Conservation (phyloP, 2,329 filamentous ascomycete species). For the Pseudogymnoascus sp. region DNA sequence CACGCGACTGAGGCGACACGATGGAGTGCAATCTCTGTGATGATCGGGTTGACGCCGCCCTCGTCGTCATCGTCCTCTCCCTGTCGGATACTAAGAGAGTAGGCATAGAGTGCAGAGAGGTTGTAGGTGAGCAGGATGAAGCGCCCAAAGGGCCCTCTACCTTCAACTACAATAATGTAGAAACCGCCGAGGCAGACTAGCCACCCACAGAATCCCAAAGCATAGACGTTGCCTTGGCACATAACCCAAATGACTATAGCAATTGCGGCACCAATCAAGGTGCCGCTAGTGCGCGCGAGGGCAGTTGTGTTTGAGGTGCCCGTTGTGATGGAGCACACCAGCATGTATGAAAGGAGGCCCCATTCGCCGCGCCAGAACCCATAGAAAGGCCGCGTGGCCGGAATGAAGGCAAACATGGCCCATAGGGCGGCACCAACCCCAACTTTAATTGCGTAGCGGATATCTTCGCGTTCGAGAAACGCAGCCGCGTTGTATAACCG, state of each 20-base stretch:
- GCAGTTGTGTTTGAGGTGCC: constrained; percentile 93
- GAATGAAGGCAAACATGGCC: constrained; percentile 81
- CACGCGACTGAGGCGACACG: constrained; percentile 77
- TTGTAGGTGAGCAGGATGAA: constrained; percentile 97
- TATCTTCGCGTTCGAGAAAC: constrained; percentile 11
- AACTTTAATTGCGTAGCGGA: constrained; percentile 83
- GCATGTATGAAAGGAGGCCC: constrained; percentile 95
- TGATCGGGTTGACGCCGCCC: constrained; percentile 74
- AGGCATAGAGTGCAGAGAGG: constrained; percentile 87
- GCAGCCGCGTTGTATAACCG: background rate
- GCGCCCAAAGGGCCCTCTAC: constrained; percentile 82
- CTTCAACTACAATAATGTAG: constrained; percentile 77
- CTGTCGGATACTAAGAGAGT: constrained; percentile 75
- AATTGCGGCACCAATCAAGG: constrained; percentile 68
- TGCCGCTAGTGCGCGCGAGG: constrained; percentile 78
- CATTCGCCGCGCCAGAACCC: constrained; percentile 90
- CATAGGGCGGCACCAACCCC: constrained; percentile 84
- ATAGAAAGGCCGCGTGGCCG: constrained; percentile 70
- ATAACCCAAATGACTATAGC: constrained; percentile 74
- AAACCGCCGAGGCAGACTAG: constrained; percentile 76
- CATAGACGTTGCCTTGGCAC: constrained; percentile 64
- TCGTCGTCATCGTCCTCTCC: constrained; percentile 82
- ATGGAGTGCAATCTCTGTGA: constrained; percentile 81
- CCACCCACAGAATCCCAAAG: constrained; percentile 76
- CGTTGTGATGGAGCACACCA: constrained; percentile 96